These are phyloP conservation scores for Paramecium sonneborni DNA, from an alignment of 73 alveolate genomes.

Conservation along the genomic window DNA sequence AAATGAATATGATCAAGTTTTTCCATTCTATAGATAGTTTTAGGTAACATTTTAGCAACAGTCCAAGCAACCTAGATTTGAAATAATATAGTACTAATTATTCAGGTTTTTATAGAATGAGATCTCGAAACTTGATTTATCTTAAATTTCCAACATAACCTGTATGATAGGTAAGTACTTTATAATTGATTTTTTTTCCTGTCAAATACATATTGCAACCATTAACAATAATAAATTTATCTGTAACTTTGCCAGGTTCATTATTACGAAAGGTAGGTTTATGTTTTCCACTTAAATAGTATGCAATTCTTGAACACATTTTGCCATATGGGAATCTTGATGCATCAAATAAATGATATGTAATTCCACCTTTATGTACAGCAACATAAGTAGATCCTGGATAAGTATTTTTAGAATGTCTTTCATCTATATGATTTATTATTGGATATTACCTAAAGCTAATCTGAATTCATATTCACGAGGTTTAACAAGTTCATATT, in stretches of 20 bases:
- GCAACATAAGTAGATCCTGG: constrained; percentile 47
- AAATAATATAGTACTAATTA: background rate
- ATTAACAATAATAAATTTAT: constrained; percentile 22
- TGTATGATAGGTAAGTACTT: constrained; percentile 34
- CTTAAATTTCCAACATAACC: constrained; percentile 46
- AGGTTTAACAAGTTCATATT: background rate
- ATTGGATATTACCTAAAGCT: background rate
- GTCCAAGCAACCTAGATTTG: constrained; percentile 23
- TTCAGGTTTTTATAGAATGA: constrained; percentile 43
- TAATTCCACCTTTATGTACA: constrained; percentile 27
- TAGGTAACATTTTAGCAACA: constrained; percentile 43
- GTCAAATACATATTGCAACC: constrained; percentile 41
- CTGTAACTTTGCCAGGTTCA: constrained; percentile 33
- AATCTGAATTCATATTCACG: constrained; percentile 29
- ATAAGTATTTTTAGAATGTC: background rate
- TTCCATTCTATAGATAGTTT: background rate
- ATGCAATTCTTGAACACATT: constrained; percentile 16
- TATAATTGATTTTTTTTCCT: constrained; percentile 42
- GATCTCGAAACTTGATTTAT: background rate
- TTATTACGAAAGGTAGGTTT: background rate
- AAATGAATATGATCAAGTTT: constrained; percentile 21
- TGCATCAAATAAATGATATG: constrained; percentile 58
- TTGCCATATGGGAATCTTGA: constrained; percentile 50
- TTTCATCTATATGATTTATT: background rate
- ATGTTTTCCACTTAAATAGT: constrained; percentile 33